A percentile compares a stretch with the other conserved stretches of the same genome.
Evolutionary conservation across 257 asterid genomes (phyloP).

Genomic region (Eustoma russellianum): DNA sequence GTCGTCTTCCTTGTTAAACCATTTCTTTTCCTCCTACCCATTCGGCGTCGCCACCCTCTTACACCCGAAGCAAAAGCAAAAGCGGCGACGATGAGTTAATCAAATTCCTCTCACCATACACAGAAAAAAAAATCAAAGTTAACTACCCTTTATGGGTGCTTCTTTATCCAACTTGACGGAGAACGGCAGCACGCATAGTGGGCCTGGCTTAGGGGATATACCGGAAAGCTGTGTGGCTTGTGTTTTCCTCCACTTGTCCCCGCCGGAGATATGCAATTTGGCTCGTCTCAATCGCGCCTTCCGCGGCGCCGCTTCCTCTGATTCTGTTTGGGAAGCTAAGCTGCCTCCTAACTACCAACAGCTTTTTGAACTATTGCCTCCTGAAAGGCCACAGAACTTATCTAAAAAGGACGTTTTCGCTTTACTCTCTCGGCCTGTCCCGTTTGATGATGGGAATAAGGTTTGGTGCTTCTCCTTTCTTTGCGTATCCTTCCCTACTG

Average conservation of each 20-base stretch:
- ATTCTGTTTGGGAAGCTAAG: slow-evolving; percentile 96
- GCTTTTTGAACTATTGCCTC: slow-evolving; percentile 50
- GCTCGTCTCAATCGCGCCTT: slow-evolving; percentile 95
- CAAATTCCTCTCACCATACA: background rate
- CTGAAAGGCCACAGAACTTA: slow-evolving; percentile 25
- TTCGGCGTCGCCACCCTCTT: slow-evolving; percentile 1
- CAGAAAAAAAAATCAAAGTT: background rate
- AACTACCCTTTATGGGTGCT: slow-evolving; percentile 57
- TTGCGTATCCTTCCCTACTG: background rate
- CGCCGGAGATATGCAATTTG: slow-evolving; percentile 93
- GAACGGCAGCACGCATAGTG: slow-evolving; percentile 50
- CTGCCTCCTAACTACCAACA: slow-evolving; percentile 69
- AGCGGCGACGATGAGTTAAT: slow-evolving; percentile 10
- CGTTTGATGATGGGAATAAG: slow-evolving; percentile 74
- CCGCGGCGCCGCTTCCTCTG: slow-evolving; percentile 98
- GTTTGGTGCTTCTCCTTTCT: slow-evolving; percentile 18
- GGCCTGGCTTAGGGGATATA: slow-evolving; percentile 89
- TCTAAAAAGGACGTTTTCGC: slow-evolving; percentile 73
- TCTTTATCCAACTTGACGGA: slow-evolving; percentile 74
- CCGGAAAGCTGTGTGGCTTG: slow-evolving; percentile 96
- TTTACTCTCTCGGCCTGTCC: slow-evolving; percentile 62
- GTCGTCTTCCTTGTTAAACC: background rate
- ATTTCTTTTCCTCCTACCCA: slow-evolving; percentile 6
- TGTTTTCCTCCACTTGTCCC: slow-evolving; percentile 68
- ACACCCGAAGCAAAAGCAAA: background rate